A percentile compares a stretch with the other conserved stretches of the same genome.
Conservation (phyloP, 176 grass and related monocot genomes). For the Bolboschoenus planiculmis region DNA sequence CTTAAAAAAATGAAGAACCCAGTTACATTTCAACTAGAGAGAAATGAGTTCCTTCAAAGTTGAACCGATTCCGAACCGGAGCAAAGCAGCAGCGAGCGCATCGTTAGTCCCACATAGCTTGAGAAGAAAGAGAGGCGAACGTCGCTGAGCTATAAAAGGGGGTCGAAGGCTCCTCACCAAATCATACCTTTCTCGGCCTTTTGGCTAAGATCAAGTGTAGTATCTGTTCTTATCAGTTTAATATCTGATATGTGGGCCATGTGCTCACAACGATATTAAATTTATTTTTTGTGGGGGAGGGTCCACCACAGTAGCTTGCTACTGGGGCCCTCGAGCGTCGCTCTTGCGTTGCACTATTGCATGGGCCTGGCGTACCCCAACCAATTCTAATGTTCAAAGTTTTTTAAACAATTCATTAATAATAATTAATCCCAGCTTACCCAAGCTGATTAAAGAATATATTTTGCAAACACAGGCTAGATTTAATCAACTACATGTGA, state of each 20-base stretch:
- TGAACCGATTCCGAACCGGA: neutral
- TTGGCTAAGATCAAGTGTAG: conserved; percentile 78
- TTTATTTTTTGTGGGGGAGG: conserved; percentile 40
- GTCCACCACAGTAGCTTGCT: conserved; percentile 15
- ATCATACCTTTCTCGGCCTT: conserved; percentile 66
- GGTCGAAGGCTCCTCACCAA: neutral
- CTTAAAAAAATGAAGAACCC: neutral
- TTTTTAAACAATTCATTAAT: neutral
- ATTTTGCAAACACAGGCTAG: too few relatives aligned
- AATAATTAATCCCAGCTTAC: too few relatives aligned
- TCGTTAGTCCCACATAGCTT: neutral
- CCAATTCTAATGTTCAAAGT: neutral
- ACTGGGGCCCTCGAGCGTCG: neutral
- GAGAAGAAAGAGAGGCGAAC: neutral
- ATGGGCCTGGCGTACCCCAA: conserved; percentile 7
- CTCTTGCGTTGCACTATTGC: conserved; percentile 8
- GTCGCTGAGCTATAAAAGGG: neutral
- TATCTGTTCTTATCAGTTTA: conserved; percentile 84
- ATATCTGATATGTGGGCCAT: conserved; percentile 51
- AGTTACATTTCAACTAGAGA: neutral
- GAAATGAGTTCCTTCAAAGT: neutral
- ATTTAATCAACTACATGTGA: too few relatives aligned
- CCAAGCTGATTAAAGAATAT: too few relatives aligned
- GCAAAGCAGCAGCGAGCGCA: neutral
- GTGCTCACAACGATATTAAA: conserved; percentile 42